Conservation (phyloP, 768 basidiomycete genomes). For the Boletus fagicola region DNA sequence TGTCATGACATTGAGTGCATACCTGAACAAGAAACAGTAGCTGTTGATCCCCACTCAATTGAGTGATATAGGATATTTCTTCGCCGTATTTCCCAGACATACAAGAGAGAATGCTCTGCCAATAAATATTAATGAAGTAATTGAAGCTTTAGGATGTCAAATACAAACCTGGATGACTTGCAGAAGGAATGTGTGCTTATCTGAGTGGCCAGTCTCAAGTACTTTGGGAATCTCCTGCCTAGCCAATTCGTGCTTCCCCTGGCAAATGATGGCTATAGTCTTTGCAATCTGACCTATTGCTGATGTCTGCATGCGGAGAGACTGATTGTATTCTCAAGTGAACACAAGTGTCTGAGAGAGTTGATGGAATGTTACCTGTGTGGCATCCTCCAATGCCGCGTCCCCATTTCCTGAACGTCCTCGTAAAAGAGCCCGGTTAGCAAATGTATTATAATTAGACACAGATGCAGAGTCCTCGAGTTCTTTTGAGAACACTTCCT, state of each 20-base stretch:
- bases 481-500: constrained; percentile 10
- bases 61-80: not conserved
- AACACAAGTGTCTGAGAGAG: not conserved
- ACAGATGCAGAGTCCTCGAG: not conserved
- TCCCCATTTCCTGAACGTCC: constrained; percentile 1
- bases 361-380: not conserved
- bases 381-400: constrained; percentile 11
- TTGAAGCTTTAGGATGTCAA: not conserved
- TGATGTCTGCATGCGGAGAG: constrained; percentile 8
- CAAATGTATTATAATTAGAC: constrained; percentile 6
- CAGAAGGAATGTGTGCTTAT: constrained; percentile 2
- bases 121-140: not conserved
- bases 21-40: constrained; percentile 16
- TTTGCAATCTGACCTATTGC: constrained; percentile 19
- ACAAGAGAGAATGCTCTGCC: constrained; percentile 14
- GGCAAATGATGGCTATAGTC: constrained; percentile 8
- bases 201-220: not conserved
- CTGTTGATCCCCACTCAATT: not conserved
- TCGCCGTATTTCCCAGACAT: constrained; percentile 7
- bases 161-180: constrained; percentile 13
- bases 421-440: constrained; percentile 16
- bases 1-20: not conserved
- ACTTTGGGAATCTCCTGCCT: constrained; percentile 1
- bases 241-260: not conserved
- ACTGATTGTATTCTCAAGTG: constrained; percentile 1